A percentile compares a stretch with the other conserved stretches of the same genome.
Evolutionary conservation across 345 rosid genomes (phyloP).

Genomic region (Cardamine occulta): DNA sequence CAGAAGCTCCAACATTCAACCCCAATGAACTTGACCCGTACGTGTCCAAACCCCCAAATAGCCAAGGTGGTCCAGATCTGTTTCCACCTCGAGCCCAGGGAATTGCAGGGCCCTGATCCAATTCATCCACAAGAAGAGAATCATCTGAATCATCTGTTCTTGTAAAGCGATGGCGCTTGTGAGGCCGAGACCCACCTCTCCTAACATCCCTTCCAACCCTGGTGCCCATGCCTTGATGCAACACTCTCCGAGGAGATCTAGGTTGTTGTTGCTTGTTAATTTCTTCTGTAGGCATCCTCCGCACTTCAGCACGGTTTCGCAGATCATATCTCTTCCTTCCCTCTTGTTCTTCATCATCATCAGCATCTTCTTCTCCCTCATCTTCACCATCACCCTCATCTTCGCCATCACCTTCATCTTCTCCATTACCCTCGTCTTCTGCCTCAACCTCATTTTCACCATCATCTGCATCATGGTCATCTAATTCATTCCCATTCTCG

Average conservation of each 20-base stretch:
- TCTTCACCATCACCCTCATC: slow-evolving; percentile 72
- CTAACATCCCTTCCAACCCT: slow-evolving; percentile 87
- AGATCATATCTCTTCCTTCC: slow-evolving; percentile 98
- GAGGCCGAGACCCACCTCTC: slow-evolving; percentile 93
- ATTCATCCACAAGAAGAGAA: slow-evolving; percentile 99
- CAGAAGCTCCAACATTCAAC: slow-evolving; percentile 94
- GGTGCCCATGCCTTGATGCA: slow-evolving; percentile 96
- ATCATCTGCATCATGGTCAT: slow-evolving; percentile 66
- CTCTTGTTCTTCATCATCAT: slow-evolving; percentile 62
- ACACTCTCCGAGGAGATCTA: slow-evolving; percentile 88
- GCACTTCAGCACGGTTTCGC: slow-evolving; percentile 92
- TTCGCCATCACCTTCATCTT: slow-evolving; percentile 63
- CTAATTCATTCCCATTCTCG: slow-evolving; percentile 80
- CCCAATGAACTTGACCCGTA: slow-evolving; percentile 86
- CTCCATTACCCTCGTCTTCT: slow-evolving; percentile 79
- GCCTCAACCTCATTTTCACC: slow-evolving; percentile 75
- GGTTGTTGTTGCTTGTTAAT: slow-evolving; percentile 72
- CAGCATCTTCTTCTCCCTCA: slow-evolving; percentile 58
- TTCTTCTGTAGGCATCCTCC: slow-evolving; percentile 77
- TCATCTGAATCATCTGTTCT: slow-evolving; percentile 98
- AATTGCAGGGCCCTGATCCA: slow-evolving; percentile 95
- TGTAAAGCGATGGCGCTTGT: slow-evolving; percentile 80
- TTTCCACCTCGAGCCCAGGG: slow-evolving; percentile 97
- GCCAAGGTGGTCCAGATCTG: slow-evolving; percentile 97
- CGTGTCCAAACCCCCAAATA: slow-evolving; percentile 93